Percentiles rank a stretch among this genome's conserved stretches.
phyloP scores from a whole-genome alignment of 2,329 filamentous ascomycete genomes.

The Colletotrichum noveboracense region DNA sequence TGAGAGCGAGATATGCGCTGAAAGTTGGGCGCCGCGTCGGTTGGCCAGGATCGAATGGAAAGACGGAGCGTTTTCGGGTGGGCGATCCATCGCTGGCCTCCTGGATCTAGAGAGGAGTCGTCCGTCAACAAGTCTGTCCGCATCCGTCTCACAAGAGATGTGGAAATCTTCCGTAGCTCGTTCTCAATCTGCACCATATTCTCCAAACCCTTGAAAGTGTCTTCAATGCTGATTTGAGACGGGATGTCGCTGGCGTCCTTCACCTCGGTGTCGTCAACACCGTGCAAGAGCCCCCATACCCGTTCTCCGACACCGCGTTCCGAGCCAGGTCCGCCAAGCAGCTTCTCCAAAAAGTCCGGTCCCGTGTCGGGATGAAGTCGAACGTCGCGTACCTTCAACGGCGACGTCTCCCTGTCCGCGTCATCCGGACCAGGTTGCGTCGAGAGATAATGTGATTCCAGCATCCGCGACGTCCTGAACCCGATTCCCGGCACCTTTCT shows the following conservation, averaged over 20 bases:
- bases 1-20: conserved; percentile 78
- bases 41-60: conserved; percentile 69
- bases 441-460: conserved; percentile 41
- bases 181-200: conserved; percentile 66
- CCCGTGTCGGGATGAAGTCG: conserved; percentile 68
- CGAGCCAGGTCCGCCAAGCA: conserved; percentile 73
- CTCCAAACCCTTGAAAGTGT: conserved; percentile 80
- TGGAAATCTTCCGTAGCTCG: conserved; percentile 72
- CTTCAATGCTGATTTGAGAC: conserved; percentile 91
- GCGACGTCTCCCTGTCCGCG: conserved; percentile 20
- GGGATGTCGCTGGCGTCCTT: conserved; percentile 74
- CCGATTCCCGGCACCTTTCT: conserved; percentile 87
- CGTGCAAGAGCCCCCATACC: conserved; percentile 82
- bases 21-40: conserved; percentile 60
- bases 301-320: conserved; percentile 74
- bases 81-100: conserved; percentile 69
- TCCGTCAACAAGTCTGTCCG: conserved; percentile 72
- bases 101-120: conserved; percentile 40
- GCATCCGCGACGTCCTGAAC: conserved; percentile 66
- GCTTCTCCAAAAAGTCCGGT: conserved; percentile 66
- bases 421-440: not conserved
- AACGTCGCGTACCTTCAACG: conserved; percentile 70
- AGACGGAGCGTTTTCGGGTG: conserved; percentile 83
- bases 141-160: conserved; percentile 79
- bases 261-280: conserved; percentile 78